Conservation (phyloP, 2,329 filamentous ascomycete genomes). For the Rutstroemia sp. region DNA sequence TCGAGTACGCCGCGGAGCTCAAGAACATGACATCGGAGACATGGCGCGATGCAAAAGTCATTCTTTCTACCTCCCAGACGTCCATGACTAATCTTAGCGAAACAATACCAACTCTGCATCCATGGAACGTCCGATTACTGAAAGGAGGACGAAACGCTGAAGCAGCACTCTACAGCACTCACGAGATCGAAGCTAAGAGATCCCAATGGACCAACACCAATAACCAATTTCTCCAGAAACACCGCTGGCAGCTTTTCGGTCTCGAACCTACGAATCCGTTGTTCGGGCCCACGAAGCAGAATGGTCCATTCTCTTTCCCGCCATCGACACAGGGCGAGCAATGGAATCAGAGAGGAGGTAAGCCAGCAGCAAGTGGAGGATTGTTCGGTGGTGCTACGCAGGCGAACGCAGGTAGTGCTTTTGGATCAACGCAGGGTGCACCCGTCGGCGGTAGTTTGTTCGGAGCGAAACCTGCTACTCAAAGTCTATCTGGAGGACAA, state of each 20-base stretch:
- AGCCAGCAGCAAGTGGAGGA: not conserved
- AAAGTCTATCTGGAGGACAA: not conserved
- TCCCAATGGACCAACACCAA: slow-evolving; percentile 19
- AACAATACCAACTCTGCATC: slow-evolving; percentile 36
- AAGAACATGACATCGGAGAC: slow-evolving; percentile 43
- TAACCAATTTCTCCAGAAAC: slow-evolving; percentile 27
- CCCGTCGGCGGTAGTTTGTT: too few species aligned
- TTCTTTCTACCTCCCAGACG: slow-evolving; percentile 43
- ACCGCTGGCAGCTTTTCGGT: slow-evolving; percentile 1
- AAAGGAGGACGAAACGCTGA: slow-evolving; percentile 21
- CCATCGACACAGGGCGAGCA: not conserved
- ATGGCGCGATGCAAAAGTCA: slow-evolving; percentile 37
- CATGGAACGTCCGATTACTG: slow-evolving; percentile 39
- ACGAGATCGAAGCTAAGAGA: slow-evolving; percentile 32
- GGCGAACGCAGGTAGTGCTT: not conserved
- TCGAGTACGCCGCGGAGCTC: slow-evolving; percentile 47
- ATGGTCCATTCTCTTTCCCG: not conserved
- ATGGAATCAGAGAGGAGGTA: not conserved
- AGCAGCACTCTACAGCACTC: slow-evolving; percentile 18
- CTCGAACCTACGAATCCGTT: not conserved
- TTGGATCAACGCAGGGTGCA: not conserved
- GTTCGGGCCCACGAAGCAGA: not conserved
- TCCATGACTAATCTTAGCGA: slow-evolving; percentile 42
- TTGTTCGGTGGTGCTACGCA: not conserved
- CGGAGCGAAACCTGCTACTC: not conserved